A percentile compares a stretch with the other conserved stretches of the same genome.
phyloP scores from a whole-genome alignment of 108 stramenopile genomes.

The Cyclotella distinguenda region DNA sequence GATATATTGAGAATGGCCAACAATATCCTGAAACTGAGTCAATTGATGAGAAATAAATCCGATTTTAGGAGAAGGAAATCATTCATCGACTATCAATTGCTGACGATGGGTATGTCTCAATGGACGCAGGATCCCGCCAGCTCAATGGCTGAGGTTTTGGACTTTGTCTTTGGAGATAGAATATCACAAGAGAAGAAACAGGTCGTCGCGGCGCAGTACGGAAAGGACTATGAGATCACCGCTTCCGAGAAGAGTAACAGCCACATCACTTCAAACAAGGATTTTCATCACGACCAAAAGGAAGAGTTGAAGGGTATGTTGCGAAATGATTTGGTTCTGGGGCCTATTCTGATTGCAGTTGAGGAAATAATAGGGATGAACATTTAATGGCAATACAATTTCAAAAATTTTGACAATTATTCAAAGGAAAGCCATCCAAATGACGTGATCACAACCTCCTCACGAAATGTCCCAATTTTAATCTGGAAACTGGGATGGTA shows the following conservation, averaged over 20 bases:
- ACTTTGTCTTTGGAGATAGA: conserved; percentile 18
- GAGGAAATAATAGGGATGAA: conserved; percentile 1
- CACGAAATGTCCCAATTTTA: neutral
- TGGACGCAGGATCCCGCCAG: conserved; percentile 9
- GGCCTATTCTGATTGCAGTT: conserved; percentile 10
- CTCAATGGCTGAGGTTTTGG: neutral
- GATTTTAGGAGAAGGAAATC: neutral
- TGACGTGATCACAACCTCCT: neutral
- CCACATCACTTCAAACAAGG: conserved; percentile 17
- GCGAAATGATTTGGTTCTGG: conserved; percentile 1
- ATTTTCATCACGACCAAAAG: conserved; percentile 6
- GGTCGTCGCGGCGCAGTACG: conserved; percentile 5
- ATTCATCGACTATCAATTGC: conserved; percentile 5
- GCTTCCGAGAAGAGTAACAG: neutral
- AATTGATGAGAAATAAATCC: neutral
- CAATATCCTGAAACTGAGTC: conserved; percentile 18
- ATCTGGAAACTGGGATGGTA: neutral
- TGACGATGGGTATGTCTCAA: conserved; percentile 10
- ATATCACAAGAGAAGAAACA: conserved; percentile 7
- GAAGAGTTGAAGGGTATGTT: conserved; percentile 8
- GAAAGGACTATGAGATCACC: neutral
- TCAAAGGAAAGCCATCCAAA: neutral
- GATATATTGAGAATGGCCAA: conserved; percentile 27
- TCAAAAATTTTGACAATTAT: too few relatives aligned
- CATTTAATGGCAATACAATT: too few relatives aligned